Percentiles rank a stretch among this genome's conserved stretches.
These are phyloP conservation scores for Exutisphaerella laricina DNA, from an alignment of 2,329 filamentous ascomycete genomes.

Conservation along the genomic window DNA sequence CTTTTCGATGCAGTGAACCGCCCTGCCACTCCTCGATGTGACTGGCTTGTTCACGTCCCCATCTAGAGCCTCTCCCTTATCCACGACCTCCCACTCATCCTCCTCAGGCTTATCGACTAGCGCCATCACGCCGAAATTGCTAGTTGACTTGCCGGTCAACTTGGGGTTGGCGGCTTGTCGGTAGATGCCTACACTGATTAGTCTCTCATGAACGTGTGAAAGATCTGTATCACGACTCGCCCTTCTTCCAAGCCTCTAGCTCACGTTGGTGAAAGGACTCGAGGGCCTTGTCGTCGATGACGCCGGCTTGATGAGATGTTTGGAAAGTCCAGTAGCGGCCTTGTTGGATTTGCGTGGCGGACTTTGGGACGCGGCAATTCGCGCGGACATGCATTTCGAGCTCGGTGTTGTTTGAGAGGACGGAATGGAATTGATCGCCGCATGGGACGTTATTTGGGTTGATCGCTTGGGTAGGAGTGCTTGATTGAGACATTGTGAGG, in stretches of 20 bases:
- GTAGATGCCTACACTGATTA: neutral
- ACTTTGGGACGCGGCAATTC: neutral
- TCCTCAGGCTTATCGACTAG: neutral
- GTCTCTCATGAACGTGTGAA: neutral
- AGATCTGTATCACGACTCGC: neutral
- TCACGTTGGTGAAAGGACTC: neutral
- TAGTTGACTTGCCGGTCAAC: neutral
- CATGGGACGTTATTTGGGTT: too few species aligned
- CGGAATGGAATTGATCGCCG: neutral
- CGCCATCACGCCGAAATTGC: neutral
- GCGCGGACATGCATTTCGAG: conserved; percentile 1
- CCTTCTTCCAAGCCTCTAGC: neutral
- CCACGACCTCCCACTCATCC: neutral
- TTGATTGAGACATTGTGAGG: too few species aligned
- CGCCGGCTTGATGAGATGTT: neutral
- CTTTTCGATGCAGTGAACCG: neutral
- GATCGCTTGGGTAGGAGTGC: too few species aligned
- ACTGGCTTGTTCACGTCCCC: neutral
- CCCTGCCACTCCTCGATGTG: neutral
- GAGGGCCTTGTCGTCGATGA: neutral
- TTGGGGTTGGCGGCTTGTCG: neutral
- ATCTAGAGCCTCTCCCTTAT: neutral
- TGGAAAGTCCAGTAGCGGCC: neutral
- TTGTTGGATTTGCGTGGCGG: neutral
- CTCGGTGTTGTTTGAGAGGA: neutral